Conservation (phyloP, 306 rosid genomes). For the Adenanthera pavonina region DNA sequence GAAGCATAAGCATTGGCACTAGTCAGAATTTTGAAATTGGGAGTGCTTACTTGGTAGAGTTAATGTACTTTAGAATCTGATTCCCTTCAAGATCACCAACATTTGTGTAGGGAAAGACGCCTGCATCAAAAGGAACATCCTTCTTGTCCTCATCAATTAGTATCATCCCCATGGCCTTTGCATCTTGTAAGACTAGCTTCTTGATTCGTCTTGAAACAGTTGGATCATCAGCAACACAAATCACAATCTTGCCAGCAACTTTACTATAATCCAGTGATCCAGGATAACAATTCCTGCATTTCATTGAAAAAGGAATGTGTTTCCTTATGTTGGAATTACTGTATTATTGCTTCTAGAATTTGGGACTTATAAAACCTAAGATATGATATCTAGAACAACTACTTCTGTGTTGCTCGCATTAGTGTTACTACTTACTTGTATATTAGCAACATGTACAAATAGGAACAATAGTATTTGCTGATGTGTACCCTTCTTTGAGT, state of each 20-base stretch:
- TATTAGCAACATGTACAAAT: neutral
- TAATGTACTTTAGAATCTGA: conserved; percentile 76
- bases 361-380: neutral
- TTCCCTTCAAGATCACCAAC: conserved; percentile 67
- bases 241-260: conserved; percentile 71
- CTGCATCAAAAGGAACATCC: conserved; percentile 75
- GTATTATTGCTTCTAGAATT: neutral
- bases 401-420: neutral
- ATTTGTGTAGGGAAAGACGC: conserved; percentile 67
- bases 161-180: conserved; percentile 78
- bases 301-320: conserved; percentile 10
- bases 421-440: neutral
- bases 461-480: neutral
- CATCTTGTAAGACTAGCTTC: conserved; percentile 82
- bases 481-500: conserved; percentile 11
- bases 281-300: conserved; percentile 84
- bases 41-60: conserved; percentile 74
- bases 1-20: neutral
- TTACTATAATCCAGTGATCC: conserved; percentile 82
- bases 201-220: conserved; percentile 64
- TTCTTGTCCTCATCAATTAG: conserved; percentile 56
- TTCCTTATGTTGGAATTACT: neutral
- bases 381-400: neutral
- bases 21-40: conserved; percentile 1
- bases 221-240: conserved; percentile 64